Evolutionary conservation across 2,329 filamentous ascomycete genomes (phyloP).

Genomic region (Penicillium corylophilum): DNA sequence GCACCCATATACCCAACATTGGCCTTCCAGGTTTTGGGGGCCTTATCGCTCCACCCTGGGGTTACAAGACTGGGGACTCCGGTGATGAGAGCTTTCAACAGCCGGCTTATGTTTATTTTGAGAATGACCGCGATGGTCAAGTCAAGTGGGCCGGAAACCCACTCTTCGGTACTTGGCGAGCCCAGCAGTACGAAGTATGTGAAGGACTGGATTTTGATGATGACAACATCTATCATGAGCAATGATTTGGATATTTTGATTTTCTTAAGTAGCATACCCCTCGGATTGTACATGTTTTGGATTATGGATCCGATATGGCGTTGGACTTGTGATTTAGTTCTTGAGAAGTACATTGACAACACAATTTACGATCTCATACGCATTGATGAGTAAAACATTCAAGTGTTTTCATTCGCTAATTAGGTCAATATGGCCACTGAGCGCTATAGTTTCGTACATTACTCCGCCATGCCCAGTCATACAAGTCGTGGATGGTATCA

Average conservation of each 20-base stretch:
- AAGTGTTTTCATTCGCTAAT: background rate
- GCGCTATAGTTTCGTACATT: background rate
- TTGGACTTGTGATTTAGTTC: slow-evolving; percentile 2
- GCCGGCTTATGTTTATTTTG: slow-evolving; percentile 44
- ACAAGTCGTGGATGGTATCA: slow-evolving; percentile 6
- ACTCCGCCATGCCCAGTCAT: background rate
- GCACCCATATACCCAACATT: slow-evolving; percentile 38
- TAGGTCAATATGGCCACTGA: background rate
- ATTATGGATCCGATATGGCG: slow-evolving; percentile 8
- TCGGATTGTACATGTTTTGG: slow-evolving; percentile 3
- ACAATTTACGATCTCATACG: background rate
- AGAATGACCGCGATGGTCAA: slow-evolving; percentile 34
- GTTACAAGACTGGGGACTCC: slow-evolving; percentile 8
- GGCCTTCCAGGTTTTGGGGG: slow-evolving; percentile 33
- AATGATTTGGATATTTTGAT: slow-evolving; percentile 14
- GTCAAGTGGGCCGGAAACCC: slow-evolving; percentile 35
- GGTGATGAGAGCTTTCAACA: slow-evolving; percentile 10
- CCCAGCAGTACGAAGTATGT: slow-evolving; percentile 37
- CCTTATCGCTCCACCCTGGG: slow-evolving; percentile 31
- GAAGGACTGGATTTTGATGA: slow-evolving; percentile 38
- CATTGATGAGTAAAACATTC: background rate
- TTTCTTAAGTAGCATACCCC: background rate
- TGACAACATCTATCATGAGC: slow-evolving; percentile 17
- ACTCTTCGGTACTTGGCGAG: slow-evolving; percentile 39
- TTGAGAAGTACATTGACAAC: background rate